A percentile compares a stretch with the other conserved stretches of the same genome.
These are phyloP conservation scores for Leishmania amazonensis DNA, from an alignment of 208 protist species.

Conservation along the genomic window DNA sequence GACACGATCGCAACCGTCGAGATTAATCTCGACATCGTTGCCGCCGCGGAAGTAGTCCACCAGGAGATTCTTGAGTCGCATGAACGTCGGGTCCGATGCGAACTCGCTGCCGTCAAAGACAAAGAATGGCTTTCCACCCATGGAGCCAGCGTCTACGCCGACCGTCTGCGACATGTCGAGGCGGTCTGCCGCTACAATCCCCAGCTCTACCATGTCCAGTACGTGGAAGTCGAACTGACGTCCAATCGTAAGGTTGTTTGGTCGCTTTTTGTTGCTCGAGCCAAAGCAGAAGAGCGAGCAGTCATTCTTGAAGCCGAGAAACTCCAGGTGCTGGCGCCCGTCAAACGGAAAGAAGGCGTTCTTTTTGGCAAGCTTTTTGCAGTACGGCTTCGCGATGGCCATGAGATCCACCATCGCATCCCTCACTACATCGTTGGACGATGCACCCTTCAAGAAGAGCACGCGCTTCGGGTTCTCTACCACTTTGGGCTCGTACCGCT, in stretches of 20 bases:
- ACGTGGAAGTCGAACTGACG: constrained; percentile 91
- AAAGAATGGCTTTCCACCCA: constrained; percentile 86
- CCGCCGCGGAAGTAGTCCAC: constrained; percentile 87
- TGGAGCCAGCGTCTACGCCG: constrained; percentile 58
- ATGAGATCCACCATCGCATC: constrained; percentile 80
- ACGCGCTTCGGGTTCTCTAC: constrained; percentile 86
- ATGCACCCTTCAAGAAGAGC: constrained; percentile 72
- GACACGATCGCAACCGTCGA: constrained; percentile 83
- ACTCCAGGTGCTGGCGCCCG: constrained; percentile 82
- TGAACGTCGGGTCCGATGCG: constrained; percentile 60
- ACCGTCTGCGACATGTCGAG: constrained; percentile 62
- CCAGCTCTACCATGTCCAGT: constrained; percentile 90
- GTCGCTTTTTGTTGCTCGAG: constrained; percentile 88
- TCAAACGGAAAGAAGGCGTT: constrained; percentile 91
- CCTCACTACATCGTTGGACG: constrained; percentile 63
- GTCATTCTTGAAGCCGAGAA: constrained; percentile 93
- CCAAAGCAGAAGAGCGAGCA: constrained; percentile 91
- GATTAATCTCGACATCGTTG: constrained; percentile 61
- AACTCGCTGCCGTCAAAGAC: constrained; percentile 90
- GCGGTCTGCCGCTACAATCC: constrained; percentile 76
- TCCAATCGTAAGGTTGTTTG: constrained; percentile 87
- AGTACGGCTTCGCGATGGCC: constrained; percentile 79
- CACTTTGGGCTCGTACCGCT: constrained; percentile 86
- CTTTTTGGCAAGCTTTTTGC: constrained; percentile 81
- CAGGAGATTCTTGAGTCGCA: constrained; percentile 83